These are phyloP conservation scores for Backusella psychrophila DNA, from an alignment of 192 early-diverging fungal genomes.

Conservation along the genomic window DNA sequence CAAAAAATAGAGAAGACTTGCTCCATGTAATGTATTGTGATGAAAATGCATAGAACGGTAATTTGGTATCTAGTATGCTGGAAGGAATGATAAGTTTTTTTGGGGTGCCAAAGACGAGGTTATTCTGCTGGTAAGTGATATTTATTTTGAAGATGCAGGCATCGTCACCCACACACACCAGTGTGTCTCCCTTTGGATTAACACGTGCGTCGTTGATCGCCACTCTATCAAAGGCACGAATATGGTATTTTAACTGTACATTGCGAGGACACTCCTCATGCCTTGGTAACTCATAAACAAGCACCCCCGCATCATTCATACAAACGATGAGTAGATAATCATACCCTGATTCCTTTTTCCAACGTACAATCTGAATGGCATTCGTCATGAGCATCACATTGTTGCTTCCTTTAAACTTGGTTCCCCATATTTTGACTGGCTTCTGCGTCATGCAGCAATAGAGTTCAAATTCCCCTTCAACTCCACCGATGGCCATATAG, in stretches of 20 bases:
- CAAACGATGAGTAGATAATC: slow-evolving; percentile 22
- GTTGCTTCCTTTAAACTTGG: slow-evolving; percentile 29
- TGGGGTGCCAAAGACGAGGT: neutral
- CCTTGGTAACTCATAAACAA: slow-evolving; percentile 29
- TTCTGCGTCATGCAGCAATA: slow-evolving; percentile 37
- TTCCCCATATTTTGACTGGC: slow-evolving; percentile 34
- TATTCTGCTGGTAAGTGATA: neutral
- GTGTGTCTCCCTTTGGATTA: slow-evolving; percentile 45
- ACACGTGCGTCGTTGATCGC: slow-evolving; percentile 47
- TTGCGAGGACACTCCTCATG: slow-evolving; percentile 18
- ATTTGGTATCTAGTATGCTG: neutral
- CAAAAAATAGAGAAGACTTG: slow-evolving; percentile 41
- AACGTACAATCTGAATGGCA: slow-evolving; percentile 28
- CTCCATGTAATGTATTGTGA: slow-evolving; percentile 52
- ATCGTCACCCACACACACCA: slow-evolving; percentile 48
- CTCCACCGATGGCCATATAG: slow-evolving; percentile 43
- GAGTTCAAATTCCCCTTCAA: slow-evolving; percentile 37
- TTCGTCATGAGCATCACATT: slow-evolving; percentile 32
- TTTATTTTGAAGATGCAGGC: slow-evolving; percentile 10
- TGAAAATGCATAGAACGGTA: slow-evolving; percentile 19
- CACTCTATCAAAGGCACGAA: slow-evolving; percentile 24
- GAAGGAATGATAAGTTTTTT: slow-evolving; percentile 1
- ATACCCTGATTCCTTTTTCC: slow-evolving; percentile 9
- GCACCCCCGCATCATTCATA: slow-evolving; percentile 36
- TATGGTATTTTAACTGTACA: slow-evolving; percentile 10